These are phyloP conservation scores for Phaeoacremonium minimum DNA, from an alignment of 2,329 filamentous ascomycete species.

Conservation along the genomic window DNA sequence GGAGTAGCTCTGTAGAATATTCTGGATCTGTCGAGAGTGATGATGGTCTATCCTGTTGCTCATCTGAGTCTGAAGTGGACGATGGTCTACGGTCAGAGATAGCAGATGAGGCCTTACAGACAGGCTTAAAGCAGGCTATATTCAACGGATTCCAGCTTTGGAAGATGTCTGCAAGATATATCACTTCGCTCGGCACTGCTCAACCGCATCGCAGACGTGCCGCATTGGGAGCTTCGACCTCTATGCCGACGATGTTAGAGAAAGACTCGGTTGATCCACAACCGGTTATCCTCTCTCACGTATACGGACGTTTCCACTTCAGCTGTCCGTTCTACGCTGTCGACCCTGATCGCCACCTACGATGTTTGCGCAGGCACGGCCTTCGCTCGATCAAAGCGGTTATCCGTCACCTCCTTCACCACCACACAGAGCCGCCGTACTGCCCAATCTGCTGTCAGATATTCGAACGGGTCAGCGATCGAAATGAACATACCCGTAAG, in stretches of 20 bases:
- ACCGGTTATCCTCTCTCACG: neutral
- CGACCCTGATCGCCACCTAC: neutral
- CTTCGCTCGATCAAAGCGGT: neutral
- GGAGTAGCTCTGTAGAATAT: no score
- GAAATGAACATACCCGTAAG: neutral
- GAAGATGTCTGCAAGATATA: neutral
- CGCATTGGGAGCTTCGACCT: neutral
- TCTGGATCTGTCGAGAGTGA: no score
- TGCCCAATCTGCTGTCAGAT: neutral
- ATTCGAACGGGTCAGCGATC: neutral
- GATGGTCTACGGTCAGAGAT: no score
- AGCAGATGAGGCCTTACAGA: no score
- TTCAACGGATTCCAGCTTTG: neutral
- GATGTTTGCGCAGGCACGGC: neutral
- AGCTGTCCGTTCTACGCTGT: neutral
- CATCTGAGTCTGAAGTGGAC: no score
- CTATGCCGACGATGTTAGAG: no score
- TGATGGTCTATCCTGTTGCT: no score
- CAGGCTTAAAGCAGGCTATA: neutral
- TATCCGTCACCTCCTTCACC: neutral
- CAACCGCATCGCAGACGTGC: neutral
- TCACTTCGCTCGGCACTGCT: neutral
- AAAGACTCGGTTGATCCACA: neutral
- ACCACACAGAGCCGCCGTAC: neutral
- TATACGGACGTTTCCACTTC: neutral